phyloP scores from a whole-genome alignment of 2,329 filamentous ascomycete genomes.

The Colletotrichum tropicicola region DNA sequence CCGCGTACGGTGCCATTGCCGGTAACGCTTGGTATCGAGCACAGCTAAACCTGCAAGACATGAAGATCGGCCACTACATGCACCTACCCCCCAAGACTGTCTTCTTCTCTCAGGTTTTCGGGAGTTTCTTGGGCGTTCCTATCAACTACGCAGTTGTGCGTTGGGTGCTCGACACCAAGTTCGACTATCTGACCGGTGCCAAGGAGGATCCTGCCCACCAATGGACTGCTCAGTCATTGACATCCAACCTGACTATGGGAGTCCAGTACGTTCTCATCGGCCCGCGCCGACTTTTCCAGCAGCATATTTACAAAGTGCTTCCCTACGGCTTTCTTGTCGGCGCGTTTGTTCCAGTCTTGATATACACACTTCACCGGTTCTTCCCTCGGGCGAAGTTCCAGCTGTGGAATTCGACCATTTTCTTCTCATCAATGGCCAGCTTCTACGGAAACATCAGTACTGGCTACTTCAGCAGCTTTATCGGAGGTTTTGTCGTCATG shows the following conservation, averaged over 20 bases:
- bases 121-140: constrained; percentile 65
- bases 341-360: constrained; percentile 51
- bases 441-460: constrained; percentile 72
- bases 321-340: constrained; percentile 64
- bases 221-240: constrained; percentile 67
- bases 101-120: constrained; percentile 70
- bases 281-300: constrained; percentile 50
- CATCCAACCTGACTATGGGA: constrained; percentile 60
- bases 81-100: constrained; percentile 66
- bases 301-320: constrained; percentile 55
- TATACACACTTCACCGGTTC: constrained; percentile 60
- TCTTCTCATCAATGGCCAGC: constrained; percentile 61
- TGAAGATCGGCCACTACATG: constrained; percentile 57
- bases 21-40: constrained; percentile 70
- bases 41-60: constrained; percentile 63
- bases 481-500: constrained; percentile 70
- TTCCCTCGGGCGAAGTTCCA: constrained; percentile 64
- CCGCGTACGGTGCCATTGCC: constrained; percentile 65
- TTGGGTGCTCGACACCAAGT: constrained; percentile 67
- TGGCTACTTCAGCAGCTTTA: constrained; percentile 63
- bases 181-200: constrained; percentile 60
- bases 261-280: constrained; percentile 69
- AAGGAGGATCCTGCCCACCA: constrained; percentile 64
- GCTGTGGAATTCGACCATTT: constrained; percentile 70
- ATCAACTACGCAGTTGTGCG: constrained; percentile 69